Evolutionary conservation across 345 rosid species (phyloP), one percentile per base, ranked within the genome.

Genomic region (Streptanthus diversifolius): DNA sequence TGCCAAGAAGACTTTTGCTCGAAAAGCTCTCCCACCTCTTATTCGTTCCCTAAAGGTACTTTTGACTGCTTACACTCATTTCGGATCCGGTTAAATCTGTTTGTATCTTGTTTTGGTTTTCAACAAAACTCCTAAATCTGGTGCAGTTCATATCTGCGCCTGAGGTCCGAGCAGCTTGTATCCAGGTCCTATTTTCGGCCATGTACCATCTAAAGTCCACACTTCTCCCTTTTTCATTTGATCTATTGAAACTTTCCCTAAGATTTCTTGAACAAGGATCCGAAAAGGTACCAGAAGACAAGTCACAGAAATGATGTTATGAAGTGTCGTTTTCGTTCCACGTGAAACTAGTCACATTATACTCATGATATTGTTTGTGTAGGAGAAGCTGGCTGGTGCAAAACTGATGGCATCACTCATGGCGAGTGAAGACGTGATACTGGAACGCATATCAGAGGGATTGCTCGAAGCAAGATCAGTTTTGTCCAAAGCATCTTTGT

Each of bases 321-420:
- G 54, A 30, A 45, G 3, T 5, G 55, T 63, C 54, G 24, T 27
- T 43, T 8, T 63, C 24, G 15, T 7, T 44, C 43, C 43, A 33
- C 60, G 27, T 27, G 32, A 44, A 29, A 19, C 19, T 53, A 47
- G 63, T 41, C 41, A 35, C 39, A 29, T 30, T 2, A 48, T 32
- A 0, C 68, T 66, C 45, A 19, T 49, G 65, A 11, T n/a, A 51
- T 24, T 51, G 57, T 51, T 35, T 63, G 48, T 70, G 70, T 71
- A 93, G 98, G 97, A 93, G 83, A 88, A 81, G 79, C 76, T 93
- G 79, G 92, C 85, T 14, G 85, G 89, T 63, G 93, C 92, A 17
- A 93, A 90, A 84, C 90, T 93, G 51, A 79, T 87, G 84, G 84
- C 93, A 54, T 84, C 93, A 47, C 91, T 93, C 53, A 85, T 93